Conservation (phyloP, 805 yeast species). For the Candida hispaniensis region DNA sequence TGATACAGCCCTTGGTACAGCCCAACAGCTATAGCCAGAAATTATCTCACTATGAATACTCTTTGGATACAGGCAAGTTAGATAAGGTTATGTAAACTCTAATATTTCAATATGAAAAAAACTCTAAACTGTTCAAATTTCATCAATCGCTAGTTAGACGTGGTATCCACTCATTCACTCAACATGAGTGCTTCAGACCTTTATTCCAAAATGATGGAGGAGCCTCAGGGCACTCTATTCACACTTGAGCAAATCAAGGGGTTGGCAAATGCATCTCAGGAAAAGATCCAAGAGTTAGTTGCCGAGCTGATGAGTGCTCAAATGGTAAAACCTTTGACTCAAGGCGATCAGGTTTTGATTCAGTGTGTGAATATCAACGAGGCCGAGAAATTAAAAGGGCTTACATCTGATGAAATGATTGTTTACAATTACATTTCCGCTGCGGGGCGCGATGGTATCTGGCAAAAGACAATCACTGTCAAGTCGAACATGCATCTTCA, state of each 20-base stretch:
- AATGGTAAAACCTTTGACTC: slow-evolving; percentile 10
- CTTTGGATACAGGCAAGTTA: no score
- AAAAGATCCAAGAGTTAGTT: slow-evolving; percentile 7
- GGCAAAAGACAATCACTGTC: slow-evolving; percentile 87
- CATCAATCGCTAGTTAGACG: no score
- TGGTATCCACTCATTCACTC: neutral
- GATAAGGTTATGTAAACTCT: no score
- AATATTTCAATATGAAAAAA: no score
- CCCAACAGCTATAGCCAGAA: no score
- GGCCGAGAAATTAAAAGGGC: slow-evolving; percentile 3
- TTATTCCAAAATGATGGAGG: slow-evolving; percentile 11
- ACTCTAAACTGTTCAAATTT: no score
- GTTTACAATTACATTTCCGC: slow-evolving; percentile 87
- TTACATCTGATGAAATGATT: slow-evolving; percentile 61
- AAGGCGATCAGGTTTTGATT: slow-evolving; percentile 3
- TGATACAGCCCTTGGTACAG: no score
- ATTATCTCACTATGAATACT: no score
- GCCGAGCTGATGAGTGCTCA: slow-evolving; percentile 4
- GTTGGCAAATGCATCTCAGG: slow-evolving; percentile 4
- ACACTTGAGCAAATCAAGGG: slow-evolving; percentile 1
- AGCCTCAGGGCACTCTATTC: slow-evolving; percentile 12
- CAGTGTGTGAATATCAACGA: slow-evolving; percentile 3
- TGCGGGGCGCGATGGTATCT: slow-evolving; percentile 87
- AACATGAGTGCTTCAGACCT: slow-evolving; percentile 8
- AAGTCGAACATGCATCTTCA: slow-evolving; percentile 85